Evolutionary conservation across 108 stramenopile genomes (phyloP).

Genomic region (Nitzschia sp.): DNA sequence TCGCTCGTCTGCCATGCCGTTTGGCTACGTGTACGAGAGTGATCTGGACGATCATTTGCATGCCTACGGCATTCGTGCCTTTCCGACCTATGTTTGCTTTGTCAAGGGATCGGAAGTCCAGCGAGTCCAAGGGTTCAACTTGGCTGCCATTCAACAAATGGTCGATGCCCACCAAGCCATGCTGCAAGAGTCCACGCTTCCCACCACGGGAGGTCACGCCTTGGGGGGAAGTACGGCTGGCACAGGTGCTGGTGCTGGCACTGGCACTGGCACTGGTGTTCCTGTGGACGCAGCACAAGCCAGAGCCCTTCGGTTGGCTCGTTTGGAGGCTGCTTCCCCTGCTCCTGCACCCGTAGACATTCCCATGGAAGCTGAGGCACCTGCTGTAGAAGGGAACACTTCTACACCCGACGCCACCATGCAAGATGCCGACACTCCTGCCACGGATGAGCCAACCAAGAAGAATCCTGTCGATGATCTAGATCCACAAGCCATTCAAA

Average conservation of each 20-base stretch:
- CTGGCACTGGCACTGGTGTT: conserved; percentile 10
- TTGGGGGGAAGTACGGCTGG: conserved; percentile 51
- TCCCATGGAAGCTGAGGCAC: neutral
- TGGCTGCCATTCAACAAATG: conserved; percentile 58
- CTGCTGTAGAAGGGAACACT: conserved; percentile 6
- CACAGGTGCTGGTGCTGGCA: conserved; percentile 33
- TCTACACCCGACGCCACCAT: conserved; percentile 28
- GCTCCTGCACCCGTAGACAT: conserved; percentile 22
- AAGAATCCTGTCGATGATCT: conserved; percentile 46
- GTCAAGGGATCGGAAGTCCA: conserved; percentile 40
- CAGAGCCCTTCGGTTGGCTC: conserved; percentile 54
- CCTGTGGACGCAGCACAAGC: conserved; percentile 54
- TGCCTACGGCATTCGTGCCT: conserved; percentile 65
- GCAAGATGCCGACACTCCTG: conserved; percentile 17
- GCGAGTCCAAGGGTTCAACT: conserved; percentile 71
- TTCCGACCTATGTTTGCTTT: conserved; percentile 76
- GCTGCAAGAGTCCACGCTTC: conserved; percentile 17
- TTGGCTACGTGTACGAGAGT: conserved; percentile 70
- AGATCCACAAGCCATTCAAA: conserved; percentile 54
- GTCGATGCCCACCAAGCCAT: conserved; percentile 40
- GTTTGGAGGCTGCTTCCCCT: conserved; percentile 25
- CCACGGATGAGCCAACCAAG: conserved; percentile 10
- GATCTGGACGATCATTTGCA: conserved; percentile 60
- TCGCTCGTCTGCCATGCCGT: conserved; percentile 29
- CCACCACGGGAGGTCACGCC: conserved; percentile 51